Conservation (phyloP, 163 green algal genomes). For the Scenedesmus sp. region DNA sequence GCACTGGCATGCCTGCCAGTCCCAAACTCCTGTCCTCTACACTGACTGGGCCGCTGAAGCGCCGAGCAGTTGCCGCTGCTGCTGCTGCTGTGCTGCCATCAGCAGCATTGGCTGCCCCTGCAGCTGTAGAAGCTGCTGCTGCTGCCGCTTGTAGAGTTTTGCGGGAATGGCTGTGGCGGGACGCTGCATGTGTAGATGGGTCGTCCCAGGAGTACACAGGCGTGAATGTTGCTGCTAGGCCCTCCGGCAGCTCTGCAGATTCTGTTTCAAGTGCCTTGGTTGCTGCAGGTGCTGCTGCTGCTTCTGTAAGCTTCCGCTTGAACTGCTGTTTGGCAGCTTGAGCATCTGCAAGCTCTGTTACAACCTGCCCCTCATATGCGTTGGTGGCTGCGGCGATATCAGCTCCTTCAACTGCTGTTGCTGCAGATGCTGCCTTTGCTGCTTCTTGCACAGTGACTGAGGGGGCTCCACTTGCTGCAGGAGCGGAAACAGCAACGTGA, state of each 20-base stretch:
- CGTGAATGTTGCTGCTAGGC: not conserved
- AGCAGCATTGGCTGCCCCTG: not conserved
- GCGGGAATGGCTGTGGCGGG: not conserved
- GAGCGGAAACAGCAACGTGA: not conserved
- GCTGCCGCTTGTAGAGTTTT: not conserved
- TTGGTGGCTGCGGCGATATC: conserved; percentile 8
- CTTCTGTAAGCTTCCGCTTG: not conserved
- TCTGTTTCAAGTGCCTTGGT: not conserved
- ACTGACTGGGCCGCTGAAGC: not conserved
- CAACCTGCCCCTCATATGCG: not conserved
- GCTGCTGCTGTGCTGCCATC: not conserved
- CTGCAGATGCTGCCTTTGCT: not conserved
- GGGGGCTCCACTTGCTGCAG: not conserved
- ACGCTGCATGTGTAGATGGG: not conserved
- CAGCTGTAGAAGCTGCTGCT: not conserved
- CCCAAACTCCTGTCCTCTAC: conserved; percentile 10
- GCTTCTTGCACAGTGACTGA: not conserved
- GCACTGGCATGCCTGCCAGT: not conserved
- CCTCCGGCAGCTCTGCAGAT: not conserved
- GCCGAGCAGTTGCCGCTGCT: not conserved
- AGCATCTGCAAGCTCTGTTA: not conserved
- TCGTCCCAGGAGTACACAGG: conserved; percentile 1
- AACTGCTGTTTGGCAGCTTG: not conserved
- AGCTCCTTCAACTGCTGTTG: too few species aligned
- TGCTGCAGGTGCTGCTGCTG: not conserved